Base-by-base conservation (phyloP, 768 basidiomycete species). In the Trametes cingulata region DNA sequence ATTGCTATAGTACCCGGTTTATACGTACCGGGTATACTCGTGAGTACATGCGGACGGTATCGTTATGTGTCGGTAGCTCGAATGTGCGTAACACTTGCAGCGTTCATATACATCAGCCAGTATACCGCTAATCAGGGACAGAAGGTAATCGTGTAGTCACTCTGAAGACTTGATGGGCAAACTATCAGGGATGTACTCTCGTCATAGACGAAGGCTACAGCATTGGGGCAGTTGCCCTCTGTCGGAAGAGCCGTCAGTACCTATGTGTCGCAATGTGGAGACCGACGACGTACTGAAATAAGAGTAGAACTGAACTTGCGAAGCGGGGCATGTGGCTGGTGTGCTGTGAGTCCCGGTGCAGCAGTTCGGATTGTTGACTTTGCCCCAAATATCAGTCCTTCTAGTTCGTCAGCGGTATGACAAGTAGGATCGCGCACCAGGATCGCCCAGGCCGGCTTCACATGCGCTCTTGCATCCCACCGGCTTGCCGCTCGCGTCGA, bases 321-420 rank as follows among this genome's bases (percentile, higher is more conserved):
- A 81, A 12, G 75, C 60, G 10, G 84, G 86, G 69, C 87, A 88
- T 0, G 85, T 86, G 9, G 67, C 71, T 0, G 84, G 71, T 2
- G 82, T 85, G 68, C 69, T 72, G 71, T 80, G 75, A 40, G 69
- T 71, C 7, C 87, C 88, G 9, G 80, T 80, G 75, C 87, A 90
- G 71, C 87, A 88, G 66, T 87, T 86, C 3, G 78, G 71, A 17
- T 84, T 86, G 72, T 88, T 80, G 33, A 63, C 84, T 72, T n/a
- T n/a, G n/a, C n/a, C n/a, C n/a, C n/a, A n/a, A n/a, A n/a, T n/a
- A n/a, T 10, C 19, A 15, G 19, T 8, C 27, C 3, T n/a, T 25
- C 7, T 10, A 20, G 9, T 22, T 13, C n/a, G 19, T 10, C 15
- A 8, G n/a, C 8, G 22, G 13, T 15, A 14, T 19, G 6, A 33